phyloP scores from a whole-genome alignment of 2,329 filamentous ascomycete genomes.

The Aspergillus quadrilineatus region DNA sequence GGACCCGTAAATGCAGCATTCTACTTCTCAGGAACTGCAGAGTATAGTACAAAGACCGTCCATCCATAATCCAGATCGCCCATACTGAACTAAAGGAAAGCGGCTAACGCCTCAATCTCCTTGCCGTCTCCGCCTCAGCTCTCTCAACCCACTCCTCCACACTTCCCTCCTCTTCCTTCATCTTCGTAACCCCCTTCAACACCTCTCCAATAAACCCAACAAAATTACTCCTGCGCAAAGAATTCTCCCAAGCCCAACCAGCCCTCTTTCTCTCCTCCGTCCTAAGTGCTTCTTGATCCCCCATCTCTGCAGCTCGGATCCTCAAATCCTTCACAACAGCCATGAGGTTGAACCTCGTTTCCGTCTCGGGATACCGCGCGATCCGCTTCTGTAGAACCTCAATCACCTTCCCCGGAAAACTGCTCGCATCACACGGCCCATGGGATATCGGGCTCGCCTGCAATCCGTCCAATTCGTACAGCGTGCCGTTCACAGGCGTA shows the following conservation, averaged over 20 bases:
- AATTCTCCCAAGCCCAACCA: slow-evolving; percentile 94
- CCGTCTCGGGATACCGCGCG: slow-evolving; percentile 75
- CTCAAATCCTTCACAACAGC: slow-evolving; percentile 86
- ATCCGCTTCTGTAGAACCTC: slow-evolving; percentile 84
- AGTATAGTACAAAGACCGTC: background rate
- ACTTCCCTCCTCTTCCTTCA: slow-evolving; percentile 66
- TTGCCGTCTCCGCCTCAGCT: slow-evolving; percentile 45
- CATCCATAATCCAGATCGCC: background rate
- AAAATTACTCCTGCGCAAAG: slow-evolving; percentile 88
- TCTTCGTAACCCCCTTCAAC: slow-evolving; percentile 76
- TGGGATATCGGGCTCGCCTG: slow-evolving; percentile 91
- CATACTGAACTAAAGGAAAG: background rate
- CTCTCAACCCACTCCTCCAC: slow-evolving; percentile 84
- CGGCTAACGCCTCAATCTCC: background rate
- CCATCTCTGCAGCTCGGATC: slow-evolving; percentile 72
- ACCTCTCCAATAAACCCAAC: slow-evolving; percentile 92
- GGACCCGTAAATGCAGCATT: too few species aligned
- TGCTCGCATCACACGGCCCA: slow-evolving; percentile 66
- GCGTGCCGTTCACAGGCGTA: slow-evolving; percentile 70
- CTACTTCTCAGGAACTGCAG: too few species aligned
- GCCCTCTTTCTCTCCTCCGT: slow-evolving; percentile 79
- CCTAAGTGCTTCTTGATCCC: slow-evolving; percentile 74
- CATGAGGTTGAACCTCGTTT: slow-evolving; percentile 95
- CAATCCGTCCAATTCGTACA: slow-evolving; percentile 94
- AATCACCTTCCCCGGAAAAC: slow-evolving; percentile 79